Percentiles rank a stretch among this genome's conserved stretches.
phyloP scores from a whole-genome alignment of 345 rosid species.

The Sapria himalayana region DNA sequence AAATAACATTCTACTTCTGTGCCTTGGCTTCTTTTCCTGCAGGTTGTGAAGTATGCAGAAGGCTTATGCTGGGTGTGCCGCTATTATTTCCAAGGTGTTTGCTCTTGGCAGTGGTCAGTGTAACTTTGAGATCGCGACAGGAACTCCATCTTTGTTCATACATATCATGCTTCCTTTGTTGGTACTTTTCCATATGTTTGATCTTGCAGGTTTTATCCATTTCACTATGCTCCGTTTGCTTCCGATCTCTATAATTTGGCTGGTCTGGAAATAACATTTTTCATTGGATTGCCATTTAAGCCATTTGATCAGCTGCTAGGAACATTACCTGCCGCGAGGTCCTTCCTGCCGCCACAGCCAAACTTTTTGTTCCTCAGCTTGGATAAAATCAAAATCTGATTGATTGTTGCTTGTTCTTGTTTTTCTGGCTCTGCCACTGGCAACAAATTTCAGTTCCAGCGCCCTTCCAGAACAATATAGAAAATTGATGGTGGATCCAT shows the following conservation, averaged over 20 bases:
- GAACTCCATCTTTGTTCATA: background rate
- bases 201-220: slow-evolving; percentile 80
- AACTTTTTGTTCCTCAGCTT: background rate
- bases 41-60: slow-evolving; percentile 87
- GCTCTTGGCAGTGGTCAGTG: slow-evolving; percentile 96
- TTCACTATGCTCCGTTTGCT: slow-evolving; percentile 98
- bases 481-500: slow-evolving; percentile 69
- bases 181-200: background rate
- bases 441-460: slow-evolving; percentile 32
- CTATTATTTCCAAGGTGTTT: slow-evolving; percentile 88
- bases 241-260: slow-evolving; percentile 67
- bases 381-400: background rate
- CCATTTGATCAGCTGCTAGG: slow-evolving; percentile 99
- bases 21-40: slow-evolving; percentile 8
- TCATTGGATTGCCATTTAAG: slow-evolving; percentile 75
- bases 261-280: slow-evolving; percentile 76
- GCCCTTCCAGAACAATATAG: slow-evolving; percentile 71
- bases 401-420: slow-evolving; percentile 1
- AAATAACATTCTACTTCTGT: slow-evolving; percentile 1
- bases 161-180: too few species aligned
- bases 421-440: slow-evolving; percentile 6
- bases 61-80: slow-evolving; percentile 96
- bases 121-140: slow-evolving; percentile 1
- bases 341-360: too few species aligned
- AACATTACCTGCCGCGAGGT: slow-evolving; percentile 95